Percentiles rank a stretch among this genome's conserved stretches.
Conservation (phyloP, 208 protist species). For the Porcisia hertigi region DNA sequence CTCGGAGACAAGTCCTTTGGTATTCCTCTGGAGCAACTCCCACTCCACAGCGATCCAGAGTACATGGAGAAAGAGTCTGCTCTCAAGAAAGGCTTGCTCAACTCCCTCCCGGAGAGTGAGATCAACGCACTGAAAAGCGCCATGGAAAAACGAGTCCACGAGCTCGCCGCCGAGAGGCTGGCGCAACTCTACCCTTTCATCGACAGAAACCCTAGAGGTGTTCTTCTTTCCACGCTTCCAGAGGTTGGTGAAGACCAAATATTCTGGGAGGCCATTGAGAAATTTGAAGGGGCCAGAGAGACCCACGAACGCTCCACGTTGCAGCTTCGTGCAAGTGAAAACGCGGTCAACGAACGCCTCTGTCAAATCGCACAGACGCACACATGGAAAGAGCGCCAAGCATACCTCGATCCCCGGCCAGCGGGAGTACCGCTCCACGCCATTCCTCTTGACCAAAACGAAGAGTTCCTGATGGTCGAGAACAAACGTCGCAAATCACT, state of each 20-base stretch:
- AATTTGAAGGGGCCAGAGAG: constrained; percentile 15
- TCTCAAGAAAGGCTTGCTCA: constrained; percentile 14
- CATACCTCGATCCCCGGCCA: constrained; percentile 37
- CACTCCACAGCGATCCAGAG: constrained; percentile 30
- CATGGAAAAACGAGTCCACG: constrained; percentile 53
- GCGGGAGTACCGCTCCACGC: constrained; percentile 23
- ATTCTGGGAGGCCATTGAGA: constrained; percentile 26
- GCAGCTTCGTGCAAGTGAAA: constrained; percentile 12
- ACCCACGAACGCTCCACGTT: background rate
- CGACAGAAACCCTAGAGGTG: constrained; percentile 26
- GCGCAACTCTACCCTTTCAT: constrained; percentile 32
- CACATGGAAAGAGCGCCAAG: constrained; percentile 28
- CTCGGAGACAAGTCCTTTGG: constrained; percentile 51
- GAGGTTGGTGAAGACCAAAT: constrained; percentile 28
- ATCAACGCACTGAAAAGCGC: constrained; percentile 23
- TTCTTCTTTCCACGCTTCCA: constrained; percentile 33
- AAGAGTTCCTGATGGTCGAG: constrained; percentile 13
- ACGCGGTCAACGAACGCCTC: constrained; percentile 33
- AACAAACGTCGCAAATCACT: constrained; percentile 4
- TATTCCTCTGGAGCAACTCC: constrained; percentile 36
- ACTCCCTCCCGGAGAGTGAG: background rate
- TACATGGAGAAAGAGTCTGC: constrained; percentile 42
- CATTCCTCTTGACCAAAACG: constrained; percentile 41
- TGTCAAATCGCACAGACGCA: constrained; percentile 31
- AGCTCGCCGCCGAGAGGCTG: constrained; percentile 44